Evolutionary conservation across 2,329 filamentous ascomycete species (phyloP), one percentile per base, ranked within the genome.

Genomic region (Epichloe amarillans): DNA sequence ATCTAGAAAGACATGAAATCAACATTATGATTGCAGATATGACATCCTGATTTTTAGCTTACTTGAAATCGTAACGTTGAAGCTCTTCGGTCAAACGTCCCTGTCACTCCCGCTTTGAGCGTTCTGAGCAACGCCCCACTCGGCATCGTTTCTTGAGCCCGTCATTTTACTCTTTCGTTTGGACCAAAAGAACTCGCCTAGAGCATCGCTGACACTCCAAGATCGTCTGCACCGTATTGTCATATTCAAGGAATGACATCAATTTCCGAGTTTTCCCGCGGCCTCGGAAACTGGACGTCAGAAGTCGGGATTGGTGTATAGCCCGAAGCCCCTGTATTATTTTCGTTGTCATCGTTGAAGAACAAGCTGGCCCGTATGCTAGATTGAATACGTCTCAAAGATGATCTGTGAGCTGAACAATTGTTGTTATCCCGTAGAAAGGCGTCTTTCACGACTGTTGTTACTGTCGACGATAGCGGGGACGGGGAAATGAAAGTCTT

Each of bases 381-480:
- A 8, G 72, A 72, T 45, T 74, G 69, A 50, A 73, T 66, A 12
- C 75, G 70, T 45, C 71, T 66, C 46, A 72, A 64, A 8, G 73
- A 74, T 10, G 71, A 69, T 50, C 66, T 70, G 40, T 68, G 68
- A 5, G 68, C 53, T 19, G 66, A 57, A 0, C 69, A 62, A 35
- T 62, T 63, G 26, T 72, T 69, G 15, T 72, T 66, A 35, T 71
- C 69, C 11, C 73, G 66, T 2, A 78, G 66, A 33, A 80, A 67
- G 11, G 71, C 75, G 55, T 81, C 77, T 41, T 76, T 74, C 42
- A 82, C 74, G 0, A 78, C 76, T 0, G 75, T 75, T 17, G 71
- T 77, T 38, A 82, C 74, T 1, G 78, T 80, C 0, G 77, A 79
- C 2, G 77, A 79, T 36, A 81, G 69, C 0, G 78, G 78, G 0